These are phyloP conservation scores for Nicotiana undulata DNA, from an alignment of 257 asterid species.

Conservation along the genomic window DNA sequence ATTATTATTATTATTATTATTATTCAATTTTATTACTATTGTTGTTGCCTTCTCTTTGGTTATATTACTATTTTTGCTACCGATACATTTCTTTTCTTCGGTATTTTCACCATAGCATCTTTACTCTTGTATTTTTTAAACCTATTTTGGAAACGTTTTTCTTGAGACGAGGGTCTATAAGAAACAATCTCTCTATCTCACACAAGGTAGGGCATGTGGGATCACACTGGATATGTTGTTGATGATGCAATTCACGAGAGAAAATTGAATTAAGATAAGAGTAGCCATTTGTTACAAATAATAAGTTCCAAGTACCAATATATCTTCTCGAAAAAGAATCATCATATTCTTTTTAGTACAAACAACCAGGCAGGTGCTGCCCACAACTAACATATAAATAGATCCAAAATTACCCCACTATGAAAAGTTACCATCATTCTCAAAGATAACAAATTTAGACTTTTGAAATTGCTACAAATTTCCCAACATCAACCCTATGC, in stretches of 20 bases:
- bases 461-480: neutral
- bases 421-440: neutral
- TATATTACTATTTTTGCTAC: no score
- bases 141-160: no score
- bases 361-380: neutral
- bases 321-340: neutral
- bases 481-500: neutral
- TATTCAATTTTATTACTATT: no score
- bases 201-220: no score
- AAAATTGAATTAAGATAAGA: neutral
- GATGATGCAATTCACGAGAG: neutral
- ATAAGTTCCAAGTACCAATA: neutral
- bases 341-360: neutral
- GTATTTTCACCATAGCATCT: no score
- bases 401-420: neutral
- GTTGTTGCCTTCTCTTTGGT: no score
- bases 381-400: neutral
- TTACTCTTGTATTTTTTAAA: no score
- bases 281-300: neutral
- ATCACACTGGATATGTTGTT: no score
- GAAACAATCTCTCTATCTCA: no score
- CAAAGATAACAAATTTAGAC: neutral
- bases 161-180: no score
- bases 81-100: no score
- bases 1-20: no score